Conservation (phyloP, 495 filamentous ascomycete species). For the Neurospora terricola region DNA sequence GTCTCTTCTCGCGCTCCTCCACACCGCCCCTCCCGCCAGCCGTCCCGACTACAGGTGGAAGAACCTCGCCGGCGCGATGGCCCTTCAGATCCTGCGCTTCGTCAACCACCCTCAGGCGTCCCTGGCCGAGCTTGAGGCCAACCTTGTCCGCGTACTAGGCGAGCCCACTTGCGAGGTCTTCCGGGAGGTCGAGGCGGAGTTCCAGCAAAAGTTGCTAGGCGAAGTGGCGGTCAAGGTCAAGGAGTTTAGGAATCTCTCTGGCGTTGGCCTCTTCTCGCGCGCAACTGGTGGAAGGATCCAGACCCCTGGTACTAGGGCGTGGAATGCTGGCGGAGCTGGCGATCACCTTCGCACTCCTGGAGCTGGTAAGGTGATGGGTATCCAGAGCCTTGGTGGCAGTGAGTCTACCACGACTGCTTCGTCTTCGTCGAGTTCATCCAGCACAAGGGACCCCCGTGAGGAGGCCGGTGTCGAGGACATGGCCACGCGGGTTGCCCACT, state of each 20-base stretch:
- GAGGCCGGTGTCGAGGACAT: slow-evolving; percentile 54
- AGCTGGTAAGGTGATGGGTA: slow-evolving; percentile 11
- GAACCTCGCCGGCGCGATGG: slow-evolving; percentile 31
- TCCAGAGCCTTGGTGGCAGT: slow-evolving; percentile 1
- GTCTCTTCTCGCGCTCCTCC: slow-evolving; percentile 36
- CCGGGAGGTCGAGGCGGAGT: slow-evolving; percentile 29
- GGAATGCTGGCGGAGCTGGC: slow-evolving; percentile 13
- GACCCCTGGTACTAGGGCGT: slow-evolving; percentile 6
- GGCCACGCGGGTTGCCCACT: slow-evolving; percentile 63
- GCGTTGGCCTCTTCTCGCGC: slow-evolving; percentile 41
- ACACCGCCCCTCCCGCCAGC: slow-evolving; percentile 26
- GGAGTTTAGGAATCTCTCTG: slow-evolving; percentile 39
- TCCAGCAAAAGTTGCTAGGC: slow-evolving; percentile 30
- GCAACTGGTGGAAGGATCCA: slow-evolving; percentile 34
- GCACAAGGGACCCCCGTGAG: slow-evolving; percentile 30
- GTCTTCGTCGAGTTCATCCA: slow-evolving; percentile 2
- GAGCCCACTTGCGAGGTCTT: slow-evolving; percentile 25
- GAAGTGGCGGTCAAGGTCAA: slow-evolving; percentile 36
- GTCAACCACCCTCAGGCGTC: slow-evolving; percentile 33
- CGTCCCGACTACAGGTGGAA: slow-evolving; percentile 30
- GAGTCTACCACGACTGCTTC: background rate
- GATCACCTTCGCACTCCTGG: slow-evolving; percentile 12
- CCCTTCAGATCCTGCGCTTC: slow-evolving; percentile 43
- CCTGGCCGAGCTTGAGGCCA: slow-evolving; percentile 35
- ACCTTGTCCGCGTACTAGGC: slow-evolving; percentile 25